Base-by-base conservation (phyloP, 352 stramenopile species). In the Phytophthora sansomeana region DNA sequence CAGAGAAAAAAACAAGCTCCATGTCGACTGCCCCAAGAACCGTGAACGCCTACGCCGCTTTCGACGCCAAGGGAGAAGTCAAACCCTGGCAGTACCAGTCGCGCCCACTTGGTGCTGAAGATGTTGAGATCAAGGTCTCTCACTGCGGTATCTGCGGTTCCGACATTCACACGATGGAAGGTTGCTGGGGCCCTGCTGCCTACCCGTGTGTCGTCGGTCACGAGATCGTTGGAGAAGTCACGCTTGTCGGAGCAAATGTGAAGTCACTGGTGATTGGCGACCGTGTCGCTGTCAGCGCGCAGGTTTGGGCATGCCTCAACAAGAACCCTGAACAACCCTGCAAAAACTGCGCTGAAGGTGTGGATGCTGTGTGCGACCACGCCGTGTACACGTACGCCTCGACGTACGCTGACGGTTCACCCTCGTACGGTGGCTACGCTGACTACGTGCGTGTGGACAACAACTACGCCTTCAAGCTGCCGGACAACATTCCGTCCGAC, bases 11-110 rank as follows among this genome's bases (percentile, higher is more conserved):
- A n/a, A n/a, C n/a, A n/a, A n/a, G n/a, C n/a, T n/a, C n/a, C n/a
- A n/a, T n/a, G n/a, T n/a, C n/a, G n/a, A 51, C 43, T 19, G 24
- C 44, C 11, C 41, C 36, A 21, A 32, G 51, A 26, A 29, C 51
- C 24, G 24, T 49, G 21, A 59, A 49, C 51, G 16, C 51, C 6
- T 59, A 48, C 51, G 51, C 51, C 24, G 53, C 53, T 5, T 61
- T 61, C 52, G 38, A 51, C 19, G 21, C 28, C 53, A 52, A 61
- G 28, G 53, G 35, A 33, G 53, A 61, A 83, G 44, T 51, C 44
- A 51, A 51, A 13, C 44, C 44, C 21, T 51, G 44, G 44, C 44
- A 51, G 44, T 51, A 51, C 24, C 44, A 51, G 44, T 51, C 44
- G 11, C 21, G 44, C 10, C 44, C 44, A 6, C 44, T 51, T 21